A percentile compares a stretch with the other conserved stretches of the same genome.
These are phyloP conservation scores for Pichia sporocuriosa DNA, from an alignment of 805 yeast genomes.

Conservation along the genomic window DNA sequence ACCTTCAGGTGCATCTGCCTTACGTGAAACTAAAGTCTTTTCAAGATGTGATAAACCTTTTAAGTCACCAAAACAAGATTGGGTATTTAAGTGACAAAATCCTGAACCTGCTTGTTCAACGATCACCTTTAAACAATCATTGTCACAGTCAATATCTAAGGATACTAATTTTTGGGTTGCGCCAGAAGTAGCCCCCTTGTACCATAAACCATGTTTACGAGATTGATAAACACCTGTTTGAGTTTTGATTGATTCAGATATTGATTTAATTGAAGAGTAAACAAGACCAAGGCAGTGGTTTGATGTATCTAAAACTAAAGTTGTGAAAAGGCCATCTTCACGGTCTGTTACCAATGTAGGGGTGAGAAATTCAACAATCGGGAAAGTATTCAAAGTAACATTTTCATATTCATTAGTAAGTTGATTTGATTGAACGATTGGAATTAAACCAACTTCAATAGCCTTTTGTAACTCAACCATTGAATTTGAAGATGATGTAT, in stretches of 20 bases:
- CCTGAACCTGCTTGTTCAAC: conserved; percentile 85
- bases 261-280: conserved; percentile 79
- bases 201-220: conserved; percentile 89
- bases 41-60: conserved; percentile 67
- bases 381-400: conserved; percentile 27
- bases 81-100: conserved; percentile 81
- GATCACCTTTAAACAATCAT: conserved; percentile 80
- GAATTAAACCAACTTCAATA: conserved; percentile 28
- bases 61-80: conserved; percentile 74
- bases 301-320: conserved; percentile 66
- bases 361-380: conserved; percentile 35
- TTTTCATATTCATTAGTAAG: conserved; percentile 32
- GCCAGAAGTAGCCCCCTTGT: conserved; percentile 94
- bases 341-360: conserved; percentile 70
- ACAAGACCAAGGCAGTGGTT: conserved; percentile 83
- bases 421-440: conserved; percentile 26
- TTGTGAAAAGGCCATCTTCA: conserved; percentile 75
- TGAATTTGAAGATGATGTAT: background rate
- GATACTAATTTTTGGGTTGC: conserved; percentile 74
- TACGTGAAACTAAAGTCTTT: conserved; percentile 54
- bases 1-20: conserved; percentile 71
- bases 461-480: conserved; percentile 1
- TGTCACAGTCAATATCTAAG: conserved; percentile 81
- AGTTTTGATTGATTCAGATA: conserved; percentile 72
- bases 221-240: conserved; percentile 91